Conservation (phyloP, 1,139 yeast species). For the Yamadazyma epiphylla region DNA sequence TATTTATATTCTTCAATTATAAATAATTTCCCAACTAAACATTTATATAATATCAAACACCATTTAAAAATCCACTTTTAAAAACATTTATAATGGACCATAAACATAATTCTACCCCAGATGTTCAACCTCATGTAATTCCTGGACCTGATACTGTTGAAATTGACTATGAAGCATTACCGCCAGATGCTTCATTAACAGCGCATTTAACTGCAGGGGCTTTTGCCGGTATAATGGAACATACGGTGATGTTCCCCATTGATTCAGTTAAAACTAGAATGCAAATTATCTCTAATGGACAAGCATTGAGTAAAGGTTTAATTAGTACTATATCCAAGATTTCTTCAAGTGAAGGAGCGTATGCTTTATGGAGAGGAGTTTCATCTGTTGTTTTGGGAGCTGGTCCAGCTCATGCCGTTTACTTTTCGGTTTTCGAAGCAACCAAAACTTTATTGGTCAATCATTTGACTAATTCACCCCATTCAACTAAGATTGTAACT, state of each 20-base stretch:
- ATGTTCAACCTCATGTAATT: slow-evolving; percentile 6
- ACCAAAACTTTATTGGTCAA: slow-evolving; percentile 61
- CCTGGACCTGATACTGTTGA: slow-evolving; percentile 37
- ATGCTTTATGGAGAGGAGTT: slow-evolving; percentile 92
- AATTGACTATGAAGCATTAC: slow-evolving; percentile 88
- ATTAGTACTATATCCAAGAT: slow-evolving; percentile 68
- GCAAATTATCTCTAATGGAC: slow-evolving; percentile 61
- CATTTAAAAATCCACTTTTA: too few relatives aligned
- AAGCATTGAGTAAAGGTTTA: slow-evolving; percentile 35
- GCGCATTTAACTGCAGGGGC: slow-evolving; percentile 93
- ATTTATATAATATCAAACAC: too few relatives aligned
- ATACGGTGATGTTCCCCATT: slow-evolving; percentile 93
- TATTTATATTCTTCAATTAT: too few relatives aligned
- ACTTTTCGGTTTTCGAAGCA: slow-evolving; percentile 92
- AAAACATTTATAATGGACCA: slow-evolving; percentile 1
- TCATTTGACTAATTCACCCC: slow-evolving; percentile 27
- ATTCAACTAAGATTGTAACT: slow-evolving; percentile 39
- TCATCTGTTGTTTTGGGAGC: slow-evolving; percentile 93
- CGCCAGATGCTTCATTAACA: slow-evolving; percentile 76
- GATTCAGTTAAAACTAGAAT: slow-evolving; percentile 94
- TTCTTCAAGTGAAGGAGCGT: slow-evolving; percentile 84
- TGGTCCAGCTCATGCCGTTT: slow-evolving; percentile 99
- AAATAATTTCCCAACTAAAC: too few relatives aligned
- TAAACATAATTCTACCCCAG: too few relatives aligned
- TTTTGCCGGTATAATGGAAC: slow-evolving; percentile 98